These are phyloP conservation scores for Trametes maxima DNA, from an alignment of 768 basidiomycete genomes.

Conservation along the genomic window DNA sequence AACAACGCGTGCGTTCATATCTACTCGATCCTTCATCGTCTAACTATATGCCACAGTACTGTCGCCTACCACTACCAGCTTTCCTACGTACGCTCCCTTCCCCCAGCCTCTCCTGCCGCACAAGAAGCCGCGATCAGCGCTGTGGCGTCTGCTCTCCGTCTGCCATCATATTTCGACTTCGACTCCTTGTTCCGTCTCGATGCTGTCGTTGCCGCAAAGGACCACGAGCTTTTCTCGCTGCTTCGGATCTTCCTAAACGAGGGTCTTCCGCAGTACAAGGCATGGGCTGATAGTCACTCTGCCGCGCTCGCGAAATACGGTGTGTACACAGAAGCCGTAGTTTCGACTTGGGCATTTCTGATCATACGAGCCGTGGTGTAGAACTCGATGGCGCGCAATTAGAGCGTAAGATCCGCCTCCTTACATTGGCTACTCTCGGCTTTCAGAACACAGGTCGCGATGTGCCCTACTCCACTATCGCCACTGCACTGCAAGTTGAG, in stretches of 20 bases:
- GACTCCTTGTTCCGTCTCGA: constrained; percentile 80
- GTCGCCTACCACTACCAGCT: constrained; percentile 67
- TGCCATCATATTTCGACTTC: constrained; percentile 76
- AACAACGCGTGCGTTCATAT: constrained; percentile 57
- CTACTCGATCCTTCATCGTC: neutral
- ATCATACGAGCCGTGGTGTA: constrained; percentile 28
- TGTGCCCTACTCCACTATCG: constrained; percentile 71
- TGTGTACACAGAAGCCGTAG: constrained; percentile 28
- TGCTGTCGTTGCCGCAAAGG: constrained; percentile 62
- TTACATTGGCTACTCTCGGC: constrained; percentile 76
- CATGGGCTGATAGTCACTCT: constrained; percentile 59
- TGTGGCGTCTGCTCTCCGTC: constrained; percentile 65
- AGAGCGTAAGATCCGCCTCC: constrained; percentile 78
- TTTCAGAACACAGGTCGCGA: constrained; percentile 75
- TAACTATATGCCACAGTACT: constrained; percentile 41
- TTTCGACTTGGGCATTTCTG: neutral
- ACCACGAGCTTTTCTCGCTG: constrained; percentile 74
- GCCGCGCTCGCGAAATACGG: constrained; percentile 57
- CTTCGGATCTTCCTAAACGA: constrained; percentile 72
- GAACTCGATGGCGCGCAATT: constrained; percentile 61
- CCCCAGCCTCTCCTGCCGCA: constrained; percentile 52
- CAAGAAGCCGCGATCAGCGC: constrained; percentile 58
- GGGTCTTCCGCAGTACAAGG: constrained; percentile 60
- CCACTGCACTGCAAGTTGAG: constrained; percentile 65
- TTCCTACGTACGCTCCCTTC: constrained; percentile 61